phyloP scores from a whole-genome alignment of 2,329 filamentous ascomycete species.

The Aureobasidium uvarum region DNA sequence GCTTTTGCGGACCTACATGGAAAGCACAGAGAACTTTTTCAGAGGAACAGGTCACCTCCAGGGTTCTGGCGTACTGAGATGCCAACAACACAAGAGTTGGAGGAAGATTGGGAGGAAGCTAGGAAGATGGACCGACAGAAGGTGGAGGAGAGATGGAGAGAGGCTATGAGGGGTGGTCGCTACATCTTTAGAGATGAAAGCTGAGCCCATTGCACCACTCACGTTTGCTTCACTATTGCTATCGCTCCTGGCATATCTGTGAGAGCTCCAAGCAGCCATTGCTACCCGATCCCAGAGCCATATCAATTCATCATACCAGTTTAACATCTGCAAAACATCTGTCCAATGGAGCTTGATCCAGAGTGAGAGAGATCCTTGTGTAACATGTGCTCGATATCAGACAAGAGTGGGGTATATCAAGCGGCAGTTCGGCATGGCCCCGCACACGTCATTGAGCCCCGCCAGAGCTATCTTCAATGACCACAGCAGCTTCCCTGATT shows the following conservation, averaged over 20 bases:
- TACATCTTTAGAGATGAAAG: slow-evolving; percentile 81
- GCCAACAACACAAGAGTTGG: slow-evolving; percentile 78
- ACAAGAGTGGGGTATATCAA: slow-evolving; percentile 11
- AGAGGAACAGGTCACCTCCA: slow-evolving; percentile 70
- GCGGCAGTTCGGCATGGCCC: slow-evolving; percentile 9
- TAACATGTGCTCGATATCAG: neutral
- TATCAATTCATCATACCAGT: neutral
- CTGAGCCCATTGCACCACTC: neutral
- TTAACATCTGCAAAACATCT: neutral
- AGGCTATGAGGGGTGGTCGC: slow-evolving; percentile 75
- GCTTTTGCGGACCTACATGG: slow-evolving; percentile 72
- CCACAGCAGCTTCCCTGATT: slow-evolving; percentile 16
- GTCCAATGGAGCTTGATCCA: neutral
- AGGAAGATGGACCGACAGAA: slow-evolving; percentile 61
- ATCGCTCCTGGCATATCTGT: neutral
- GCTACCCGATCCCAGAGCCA: neutral
- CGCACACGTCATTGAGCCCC: slow-evolving; percentile 14
- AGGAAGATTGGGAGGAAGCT: slow-evolving; percentile 64
- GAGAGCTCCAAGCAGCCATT: neutral
- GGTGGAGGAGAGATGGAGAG: slow-evolving; percentile 71
- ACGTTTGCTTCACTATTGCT: neutral
- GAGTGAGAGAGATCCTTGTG: neutral
- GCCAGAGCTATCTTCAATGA: neutral
- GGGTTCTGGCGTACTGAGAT: slow-evolving; percentile 93
- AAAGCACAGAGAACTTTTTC: slow-evolving; percentile 72